These are phyloP conservation scores for Lycium ferocissimum DNA, from an alignment of 257 asterid genomes.

Conservation along the genomic window DNA sequence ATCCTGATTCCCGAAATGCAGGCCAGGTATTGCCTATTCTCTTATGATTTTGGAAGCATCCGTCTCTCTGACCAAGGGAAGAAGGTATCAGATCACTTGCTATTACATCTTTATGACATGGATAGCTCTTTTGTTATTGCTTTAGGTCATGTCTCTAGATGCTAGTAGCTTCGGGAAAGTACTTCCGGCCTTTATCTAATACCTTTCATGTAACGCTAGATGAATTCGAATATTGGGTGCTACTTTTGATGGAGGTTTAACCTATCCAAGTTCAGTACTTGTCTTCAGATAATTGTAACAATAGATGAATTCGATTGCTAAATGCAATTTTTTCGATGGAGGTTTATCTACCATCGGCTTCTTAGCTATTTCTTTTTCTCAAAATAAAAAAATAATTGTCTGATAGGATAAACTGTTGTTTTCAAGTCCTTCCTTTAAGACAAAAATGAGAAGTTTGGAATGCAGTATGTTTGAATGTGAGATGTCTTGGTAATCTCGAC, in stretches of 20 bases:
- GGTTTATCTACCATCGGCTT: not conserved
- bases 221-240: not conserved
- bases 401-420: not conserved
- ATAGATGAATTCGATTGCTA: not conserved
- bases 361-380: not conserved
- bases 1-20: conserved; percentile 99
- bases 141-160: not conserved
- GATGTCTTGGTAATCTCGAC: conserved; percentile 2
- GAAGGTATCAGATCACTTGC: too few relatives aligned
- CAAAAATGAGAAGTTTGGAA: conserved; percentile 19
- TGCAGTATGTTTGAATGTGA: conserved; percentile 16
- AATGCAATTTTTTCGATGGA: not conserved
- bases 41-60: not conserved
- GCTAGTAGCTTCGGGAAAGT: not conserved
- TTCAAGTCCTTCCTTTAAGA: conserved; percentile 1
- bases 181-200: not conserved
- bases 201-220: not conserved
- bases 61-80: too few relatives aligned
- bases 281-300: not conserved
- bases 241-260: not conserved
- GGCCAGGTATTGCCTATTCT: conserved; percentile 79
- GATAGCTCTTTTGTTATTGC: not conserved
- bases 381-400: not conserved
- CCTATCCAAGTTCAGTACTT: not conserved
- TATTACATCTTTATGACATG: not conserved